phyloP scores from a whole-genome alignment of 768 basidiomycete species.

The Russula compacta region DNA sequence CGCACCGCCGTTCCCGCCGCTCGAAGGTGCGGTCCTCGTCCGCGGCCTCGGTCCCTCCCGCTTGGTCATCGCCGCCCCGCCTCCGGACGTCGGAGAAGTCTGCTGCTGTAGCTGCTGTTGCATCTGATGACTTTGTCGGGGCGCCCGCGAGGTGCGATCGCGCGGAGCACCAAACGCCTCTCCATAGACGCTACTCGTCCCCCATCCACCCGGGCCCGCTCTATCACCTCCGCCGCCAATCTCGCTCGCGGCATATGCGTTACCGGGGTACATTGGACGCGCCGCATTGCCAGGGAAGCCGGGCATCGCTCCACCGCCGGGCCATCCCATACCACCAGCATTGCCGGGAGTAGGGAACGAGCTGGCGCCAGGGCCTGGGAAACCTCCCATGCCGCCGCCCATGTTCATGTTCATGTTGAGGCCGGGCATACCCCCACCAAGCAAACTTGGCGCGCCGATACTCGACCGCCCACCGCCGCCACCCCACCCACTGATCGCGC shows the following conservation, averaged over 20 bases:
- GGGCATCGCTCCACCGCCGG: slow-evolving; percentile 29
- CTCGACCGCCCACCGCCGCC: slow-evolving; percentile 25
- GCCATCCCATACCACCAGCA: slow-evolving; percentile 34
- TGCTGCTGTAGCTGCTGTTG: slow-evolving; percentile 5
- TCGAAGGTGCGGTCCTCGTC: slow-evolving; percentile 28
- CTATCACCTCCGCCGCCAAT: slow-evolving; percentile 22
- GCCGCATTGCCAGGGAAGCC: slow-evolving; percentile 40
- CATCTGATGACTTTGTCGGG: slow-evolving; percentile 2
- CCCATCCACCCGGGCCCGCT: slow-evolving; percentile 26
- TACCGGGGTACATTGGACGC: slow-evolving; percentile 54
- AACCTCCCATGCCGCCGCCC: slow-evolving; percentile 14
- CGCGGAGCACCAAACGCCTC: slow-evolving; percentile 31
- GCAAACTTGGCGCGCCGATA: slow-evolving; percentile 25
- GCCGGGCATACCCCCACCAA: slow-evolving; percentile 29
- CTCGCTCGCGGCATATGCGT: slow-evolving; percentile 49
- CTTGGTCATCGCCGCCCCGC: not conserved
- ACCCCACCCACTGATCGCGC: slow-evolving; percentile 32
- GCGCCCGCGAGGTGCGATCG: slow-evolving; percentile 23
- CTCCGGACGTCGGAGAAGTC: too few relatives aligned
- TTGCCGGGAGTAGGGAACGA: slow-evolving; percentile 22
- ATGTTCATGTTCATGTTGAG: slow-evolving; percentile 21
- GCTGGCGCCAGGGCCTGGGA: not conserved
- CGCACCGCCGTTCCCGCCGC: not conserved
- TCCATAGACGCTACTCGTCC: slow-evolving; percentile 62
- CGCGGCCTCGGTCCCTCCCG: slow-evolving; percentile 22